phyloP scores from a whole-genome alignment of 169 alveolate species.

The Perkinsus olseni region DNA sequence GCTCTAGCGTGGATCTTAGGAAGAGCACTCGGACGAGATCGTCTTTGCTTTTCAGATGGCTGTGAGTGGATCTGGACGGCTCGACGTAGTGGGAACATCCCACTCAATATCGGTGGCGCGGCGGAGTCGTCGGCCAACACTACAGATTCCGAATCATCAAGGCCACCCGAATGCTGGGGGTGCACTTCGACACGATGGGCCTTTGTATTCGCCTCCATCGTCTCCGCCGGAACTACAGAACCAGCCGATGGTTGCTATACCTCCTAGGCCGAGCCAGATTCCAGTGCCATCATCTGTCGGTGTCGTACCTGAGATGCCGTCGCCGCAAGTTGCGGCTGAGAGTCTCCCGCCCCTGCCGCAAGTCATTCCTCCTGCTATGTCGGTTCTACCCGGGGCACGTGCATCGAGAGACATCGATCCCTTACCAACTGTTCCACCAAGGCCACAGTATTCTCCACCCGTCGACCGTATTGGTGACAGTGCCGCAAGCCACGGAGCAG shows the following conservation, averaged over 20 bases:
- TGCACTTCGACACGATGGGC: not conserved
- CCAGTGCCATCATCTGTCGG: not conserved
- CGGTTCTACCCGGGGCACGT: not conserved
- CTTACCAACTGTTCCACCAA: too few relatives aligned
- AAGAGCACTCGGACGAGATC: not conserved
- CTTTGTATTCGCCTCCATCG: not conserved
- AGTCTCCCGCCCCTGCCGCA: not conserved
- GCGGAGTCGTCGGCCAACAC: not conserved
- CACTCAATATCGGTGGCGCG: not conserved
- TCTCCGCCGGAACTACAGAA: not conserved
- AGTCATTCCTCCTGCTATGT: not conserved
- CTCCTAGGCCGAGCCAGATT: not conserved
- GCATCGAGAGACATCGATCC: too few relatives aligned
- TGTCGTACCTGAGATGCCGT: not conserved
- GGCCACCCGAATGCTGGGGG: not conserved
- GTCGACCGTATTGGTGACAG: too few relatives aligned
- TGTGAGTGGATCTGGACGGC: not conserved
- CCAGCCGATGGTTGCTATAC: not conserved
- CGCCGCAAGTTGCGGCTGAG: not conserved
- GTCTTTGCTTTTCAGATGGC: not conserved
- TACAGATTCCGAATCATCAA: not conserved
- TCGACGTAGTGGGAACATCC: not conserved
- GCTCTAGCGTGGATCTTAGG: not conserved
- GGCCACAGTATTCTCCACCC: too few relatives aligned
- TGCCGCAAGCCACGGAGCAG: too few relatives aligned